Percentiles rank a stretch among this genome's conserved stretches.
These are phyloP conservation scores for Omphalotus olearius DNA, from an alignment of 1,284 basidiomycete genomes.

Conservation along the genomic window DNA sequence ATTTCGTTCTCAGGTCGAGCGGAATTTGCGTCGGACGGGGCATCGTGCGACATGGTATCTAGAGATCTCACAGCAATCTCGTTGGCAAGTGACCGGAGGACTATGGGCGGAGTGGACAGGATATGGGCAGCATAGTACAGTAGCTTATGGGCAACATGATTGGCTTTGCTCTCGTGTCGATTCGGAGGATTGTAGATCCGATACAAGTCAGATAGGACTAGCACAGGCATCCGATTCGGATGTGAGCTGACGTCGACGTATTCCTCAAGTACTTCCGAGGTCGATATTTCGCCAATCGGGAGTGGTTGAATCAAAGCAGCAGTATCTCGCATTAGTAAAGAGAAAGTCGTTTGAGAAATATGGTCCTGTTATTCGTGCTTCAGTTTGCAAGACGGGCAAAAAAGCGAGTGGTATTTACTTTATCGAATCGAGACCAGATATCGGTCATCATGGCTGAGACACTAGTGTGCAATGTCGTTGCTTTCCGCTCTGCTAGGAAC, in stretches of 20 bases:
- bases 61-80: constrained; percentile 30
- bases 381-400: constrained; percentile 10
- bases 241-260: constrained; percentile 24
- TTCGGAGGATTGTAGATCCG: constrained; percentile 29
- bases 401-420: constrained; percentile 34
- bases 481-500: constrained; percentile 56
- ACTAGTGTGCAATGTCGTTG: constrained; percentile 43
- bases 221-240: constrained; percentile 36
- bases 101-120: constrained; percentile 34
- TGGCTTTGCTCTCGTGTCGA: constrained; percentile 23
- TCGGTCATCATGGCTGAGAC: constrained; percentile 51
- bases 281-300: constrained; percentile 31
- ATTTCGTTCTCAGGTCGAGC: too few relatives aligned
- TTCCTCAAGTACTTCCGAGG: constrained; percentile 12
- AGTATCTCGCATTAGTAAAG: constrained; percentile 51
- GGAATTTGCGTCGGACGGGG: too few relatives aligned
- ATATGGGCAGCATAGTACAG: constrained; percentile 56
- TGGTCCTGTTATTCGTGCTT: constrained; percentile 31
- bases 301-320: constrained; percentile 45
- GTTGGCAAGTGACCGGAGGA: constrained; percentile 38
- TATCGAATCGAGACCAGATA: constrained; percentile 54
- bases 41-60: neutral
- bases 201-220: constrained; percentile 51
- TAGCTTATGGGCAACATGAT: constrained; percentile 47
- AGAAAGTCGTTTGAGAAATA: constrained; percentile 41